Percentiles rank a stretch among this genome's conserved stretches.
Conservation (phyloP, 2,329 filamentous ascomycete genomes). For the Pseudocercospora fijiensis region DNA sequence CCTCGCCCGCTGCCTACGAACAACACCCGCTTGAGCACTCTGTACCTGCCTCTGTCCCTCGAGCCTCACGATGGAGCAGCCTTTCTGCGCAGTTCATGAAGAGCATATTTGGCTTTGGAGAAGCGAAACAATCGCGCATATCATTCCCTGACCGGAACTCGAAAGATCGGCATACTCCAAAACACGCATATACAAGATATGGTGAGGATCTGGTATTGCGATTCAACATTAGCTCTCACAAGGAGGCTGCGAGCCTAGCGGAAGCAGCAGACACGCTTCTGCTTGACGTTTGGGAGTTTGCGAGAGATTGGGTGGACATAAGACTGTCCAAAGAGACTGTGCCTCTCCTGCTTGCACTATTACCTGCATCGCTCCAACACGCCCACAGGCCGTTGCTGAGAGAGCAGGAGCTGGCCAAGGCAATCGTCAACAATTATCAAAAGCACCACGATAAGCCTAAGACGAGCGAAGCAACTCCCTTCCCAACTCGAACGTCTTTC, state of each 20-base stretch:
- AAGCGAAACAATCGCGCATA: slow-evolving; percentile 7
- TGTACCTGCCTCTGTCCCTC: not conserved
- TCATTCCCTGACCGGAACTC: not conserved
- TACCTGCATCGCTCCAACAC: slow-evolving; percentile 71
- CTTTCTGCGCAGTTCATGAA: slow-evolving; percentile 19
- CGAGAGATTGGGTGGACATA: slow-evolving; percentile 79
- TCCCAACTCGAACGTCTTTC: slow-evolving; percentile 24
- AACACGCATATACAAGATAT: slow-evolving; percentile 52
- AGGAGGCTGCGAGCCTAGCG: slow-evolving; percentile 69
- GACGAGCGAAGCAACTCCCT: slow-evolving; percentile 13
- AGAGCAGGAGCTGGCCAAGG: slow-evolving; percentile 66
- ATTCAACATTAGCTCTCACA: slow-evolving; percentile 71
- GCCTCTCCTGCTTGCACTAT: slow-evolving; percentile 71
- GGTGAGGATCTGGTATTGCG: slow-evolving; percentile 82
- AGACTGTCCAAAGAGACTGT: slow-evolving; percentile 74
- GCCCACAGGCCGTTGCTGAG: slow-evolving; percentile 75
- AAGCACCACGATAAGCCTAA: slow-evolving; percentile 22
- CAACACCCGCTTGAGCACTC: slow-evolving; percentile 15
- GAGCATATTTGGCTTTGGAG: slow-evolving; percentile 17
- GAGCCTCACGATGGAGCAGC: slow-evolving; percentile 21
- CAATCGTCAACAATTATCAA: slow-evolving; percentile 70
- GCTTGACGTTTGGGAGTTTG: slow-evolving; percentile 88
- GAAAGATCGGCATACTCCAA: slow-evolving; percentile 17
- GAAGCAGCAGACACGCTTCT: slow-evolving; percentile 72
- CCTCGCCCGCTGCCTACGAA: slow-evolving; percentile 16